Base-by-base conservation (phyloP, 1,284 basidiomycete species). In the Earliella scabrosa region DNA sequence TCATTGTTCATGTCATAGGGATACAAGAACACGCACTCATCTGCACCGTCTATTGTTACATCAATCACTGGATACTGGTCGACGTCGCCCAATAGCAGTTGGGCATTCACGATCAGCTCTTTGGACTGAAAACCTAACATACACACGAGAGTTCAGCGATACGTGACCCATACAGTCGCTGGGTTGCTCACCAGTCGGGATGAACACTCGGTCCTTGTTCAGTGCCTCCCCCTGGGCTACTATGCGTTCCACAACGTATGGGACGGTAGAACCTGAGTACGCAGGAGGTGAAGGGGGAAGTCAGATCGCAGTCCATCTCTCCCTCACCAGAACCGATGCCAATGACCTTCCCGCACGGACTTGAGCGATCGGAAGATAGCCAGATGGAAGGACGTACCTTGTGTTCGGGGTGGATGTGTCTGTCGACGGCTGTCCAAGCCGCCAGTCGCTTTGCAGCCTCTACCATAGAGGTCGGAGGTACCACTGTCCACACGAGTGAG, bases 241-340 rank as follows among this genome's bases (percentile, higher is more conserved):
- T 58, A 99, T 97, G 38, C 96, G 83, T 68, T 99, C 96, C 34
- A 99, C 95, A 52, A 98, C 96, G 70, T 97, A 99, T 1, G 96
- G 96, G 0, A 99, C 97, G 0, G 97, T 99, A 1, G 95, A 97
- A 29, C 97, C 93, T 86, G 51, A 50, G 48, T 35, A 49, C 14
- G 11, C 45, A 29, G 21, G 36, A 4, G 38, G 38, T 43, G 32
- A 36, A 9, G 27, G 38, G 35, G 26, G 38, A 56, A 45, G 38
- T 56, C 46, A 49, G 44, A 40, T 11, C 32, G 36, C 27, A 10
- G n/a, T n/a, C 26, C 24, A 20, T 16, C 20, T 2, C 26, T 29
- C 21, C 38, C 71, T 41, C 66, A 89, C 88, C 93, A 58, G 90
- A 95, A 46, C 95, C 95, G 65, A 97, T 92, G 26, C 94, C 95